Evolutionary conservation across 257 asterid genomes (phyloP), one percentile per base, ranked within the genome.

Genomic region (Perilla frutescens): DNA sequence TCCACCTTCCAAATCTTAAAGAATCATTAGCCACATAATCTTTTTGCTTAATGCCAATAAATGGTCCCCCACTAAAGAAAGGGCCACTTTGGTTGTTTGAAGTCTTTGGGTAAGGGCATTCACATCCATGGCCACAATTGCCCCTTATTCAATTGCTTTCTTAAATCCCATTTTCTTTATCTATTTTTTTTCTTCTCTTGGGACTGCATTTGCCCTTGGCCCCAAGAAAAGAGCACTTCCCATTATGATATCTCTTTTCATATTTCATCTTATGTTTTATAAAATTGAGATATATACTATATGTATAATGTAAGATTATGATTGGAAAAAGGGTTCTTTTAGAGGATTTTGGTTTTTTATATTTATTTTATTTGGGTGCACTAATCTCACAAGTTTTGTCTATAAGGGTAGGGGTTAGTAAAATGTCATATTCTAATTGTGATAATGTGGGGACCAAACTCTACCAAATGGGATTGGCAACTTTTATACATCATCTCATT

Each of bases 11-110:
- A 81, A 43, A 69, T 73, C 72, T 69, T 69, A 73, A 63, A 70
- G 82, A 81, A 81, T 74, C 80, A 77, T 77, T 81, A 81, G 77
- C 80, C 80, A 68, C 69, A 66, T 73, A 77, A 81, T 73, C 64
- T 58, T 74, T 77, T 68, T 64, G 36, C 55, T 74, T 70, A 81
- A 65, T 81, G 85, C 78, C 80, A 81, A 77, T 51, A 53, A 57
- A 77, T 70, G 82, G 82, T 70, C 77, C 80, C 84, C 78, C 80
- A 57, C 58, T 37, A 41, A 70, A 64, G 68, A 73, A 73, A 77
- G 82, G 75, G 75, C 64, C 85, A 77, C 59, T 72, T 80, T 60
- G 69, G 62, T 71, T 76, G 70, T 71, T 80, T 76, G 36, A 68
- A 66, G 69, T 64, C 62, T 77, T 77, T 71, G 76, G 70, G 50